Percentiles rank a stretch among this genome's conserved stretches.
phyloP scores from a whole-genome alignment of 2,329 filamentous ascomycete genomes.

The Trichocomaceae sp. region DNA sequence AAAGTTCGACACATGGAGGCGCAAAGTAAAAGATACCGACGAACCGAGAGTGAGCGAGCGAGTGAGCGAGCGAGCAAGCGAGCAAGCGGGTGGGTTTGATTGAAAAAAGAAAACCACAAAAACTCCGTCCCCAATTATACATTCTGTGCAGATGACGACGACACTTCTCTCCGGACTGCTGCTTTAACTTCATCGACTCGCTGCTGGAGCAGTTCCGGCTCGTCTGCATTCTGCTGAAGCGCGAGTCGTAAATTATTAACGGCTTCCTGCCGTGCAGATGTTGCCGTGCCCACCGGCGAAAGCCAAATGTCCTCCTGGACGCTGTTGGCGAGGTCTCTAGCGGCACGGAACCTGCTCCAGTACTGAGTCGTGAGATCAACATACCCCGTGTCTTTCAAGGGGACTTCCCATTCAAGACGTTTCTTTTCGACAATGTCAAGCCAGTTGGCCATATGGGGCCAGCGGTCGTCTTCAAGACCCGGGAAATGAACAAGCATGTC shows the following conservation, averaged over 20 bases:
- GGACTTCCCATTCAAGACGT: conserved; percentile 19
- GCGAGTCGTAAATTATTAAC: conserved; percentile 11
- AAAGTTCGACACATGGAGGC: neutral
- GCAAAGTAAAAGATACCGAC: neutral
- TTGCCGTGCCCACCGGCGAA: conserved; percentile 4
- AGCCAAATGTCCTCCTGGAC: conserved; percentile 16
- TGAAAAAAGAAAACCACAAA: neutral
- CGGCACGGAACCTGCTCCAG: conserved; percentile 18
- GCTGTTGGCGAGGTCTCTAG: conserved; percentile 14
- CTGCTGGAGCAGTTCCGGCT: conserved; percentile 14
- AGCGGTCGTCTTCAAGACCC: conserved; percentile 21
- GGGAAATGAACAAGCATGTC: conserved; percentile 28
- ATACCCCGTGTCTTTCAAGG: conserved; percentile 20
- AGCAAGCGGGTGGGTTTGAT: no score
- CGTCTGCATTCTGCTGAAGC: conserved; percentile 14
- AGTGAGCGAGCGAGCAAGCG: neutral
- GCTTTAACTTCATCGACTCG: conserved; percentile 14
- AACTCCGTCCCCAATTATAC: neutral
- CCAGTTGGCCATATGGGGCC: conserved; percentile 23
- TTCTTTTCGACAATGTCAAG: conserved; percentile 19
- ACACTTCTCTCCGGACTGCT: conserved; percentile 4
- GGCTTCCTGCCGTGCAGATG: conserved; percentile 11
- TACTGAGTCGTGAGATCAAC: conserved; percentile 16
- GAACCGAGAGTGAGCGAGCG: no score
- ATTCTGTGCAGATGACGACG: neutral